A percentile compares a stretch with the other conserved stretches of the same genome.
phyloP scores from a whole-genome alignment of 371 early-diverging fungal genomes.

The Blastocladiella emersonii region DNA sequence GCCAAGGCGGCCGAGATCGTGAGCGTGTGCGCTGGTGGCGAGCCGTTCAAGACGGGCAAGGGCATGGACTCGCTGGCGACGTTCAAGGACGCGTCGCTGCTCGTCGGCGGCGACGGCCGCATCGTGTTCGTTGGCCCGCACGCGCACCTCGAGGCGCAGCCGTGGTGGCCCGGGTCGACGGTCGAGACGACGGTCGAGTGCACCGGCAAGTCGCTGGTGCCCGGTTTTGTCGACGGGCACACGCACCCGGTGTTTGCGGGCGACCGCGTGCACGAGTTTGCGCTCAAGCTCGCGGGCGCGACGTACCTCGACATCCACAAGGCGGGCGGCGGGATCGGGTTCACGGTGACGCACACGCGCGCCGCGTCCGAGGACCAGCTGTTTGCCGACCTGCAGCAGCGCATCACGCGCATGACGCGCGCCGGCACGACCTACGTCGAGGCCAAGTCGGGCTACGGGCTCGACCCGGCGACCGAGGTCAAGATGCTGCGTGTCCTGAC shows the following conservation, averaged over 20 bases:
- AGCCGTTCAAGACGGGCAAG: background rate
- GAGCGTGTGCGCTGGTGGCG: background rate
- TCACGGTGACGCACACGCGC: slow-evolving; percentile 7
- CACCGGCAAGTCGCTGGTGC: slow-evolving; percentile 1
- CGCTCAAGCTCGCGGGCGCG: slow-evolving; percentile 7
- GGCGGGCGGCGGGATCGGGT: slow-evolving; percentile 10
- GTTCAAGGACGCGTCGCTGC: background rate
- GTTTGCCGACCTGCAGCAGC: background rate
- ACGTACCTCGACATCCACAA: slow-evolving; percentile 10
- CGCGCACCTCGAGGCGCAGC: background rate
- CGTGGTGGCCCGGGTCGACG: background rate
- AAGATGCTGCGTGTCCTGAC: slow-evolving; percentile 9
- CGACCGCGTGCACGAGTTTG: slow-evolving; percentile 11
- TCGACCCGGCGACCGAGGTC: slow-evolving; percentile 9
- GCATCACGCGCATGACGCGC: slow-evolving; percentile 4
- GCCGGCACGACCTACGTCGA: slow-evolving; percentile 6
- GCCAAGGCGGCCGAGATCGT: background rate
- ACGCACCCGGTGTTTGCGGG: slow-evolving; percentile 10
- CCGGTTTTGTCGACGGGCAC: slow-evolving; percentile 9
- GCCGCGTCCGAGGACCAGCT: slow-evolving; percentile 2
- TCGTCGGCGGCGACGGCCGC: background rate
- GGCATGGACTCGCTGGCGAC: background rate
- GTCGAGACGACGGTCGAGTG: background rate
- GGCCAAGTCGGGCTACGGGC: slow-evolving; percentile 11
- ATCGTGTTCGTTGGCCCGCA: slow-evolving; percentile 1